A percentile compares a stretch with the other conserved stretches of the same genome.
Evolutionary conservation across 2,329 filamentous ascomycete genomes (phyloP).

Genomic region (Pseudocercospora macadamiae): DNA sequence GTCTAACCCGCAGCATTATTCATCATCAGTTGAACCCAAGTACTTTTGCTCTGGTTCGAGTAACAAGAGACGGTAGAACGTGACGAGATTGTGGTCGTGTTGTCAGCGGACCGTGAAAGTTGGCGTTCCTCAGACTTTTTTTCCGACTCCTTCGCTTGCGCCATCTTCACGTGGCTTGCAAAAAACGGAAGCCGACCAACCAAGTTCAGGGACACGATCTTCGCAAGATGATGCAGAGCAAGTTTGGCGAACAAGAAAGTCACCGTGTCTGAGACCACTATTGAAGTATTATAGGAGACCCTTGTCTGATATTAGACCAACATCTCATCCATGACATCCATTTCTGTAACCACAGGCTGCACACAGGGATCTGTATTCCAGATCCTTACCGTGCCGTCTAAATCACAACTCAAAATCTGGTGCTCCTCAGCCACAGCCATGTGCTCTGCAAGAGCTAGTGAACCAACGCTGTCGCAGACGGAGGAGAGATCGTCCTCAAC

Average conservation of each 20-base stretch:
- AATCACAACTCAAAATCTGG: not conserved
- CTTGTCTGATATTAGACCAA: too few species aligned
- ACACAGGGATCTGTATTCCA: not conserved
- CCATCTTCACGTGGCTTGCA: not conserved
- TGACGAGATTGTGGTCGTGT: not conserved
- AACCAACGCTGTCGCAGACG: slow-evolving; percentile 6
- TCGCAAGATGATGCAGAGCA: not conserved
- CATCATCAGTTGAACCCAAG: not conserved
- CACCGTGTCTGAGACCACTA: too few species aligned
- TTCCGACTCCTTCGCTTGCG: not conserved
- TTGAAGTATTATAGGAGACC: too few species aligned
- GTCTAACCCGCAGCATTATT: not conserved
- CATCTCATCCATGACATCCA: slow-evolving; percentile 6
- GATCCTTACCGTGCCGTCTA: not conserved
- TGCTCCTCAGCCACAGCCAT: slow-evolving; percentile 1
- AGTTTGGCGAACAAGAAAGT: too few species aligned
- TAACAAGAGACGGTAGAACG: not conserved
- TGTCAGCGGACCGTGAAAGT: not conserved
- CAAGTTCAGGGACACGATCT: not conserved
- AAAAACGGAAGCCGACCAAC: not conserved
- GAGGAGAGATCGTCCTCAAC: slow-evolving; percentile 8
- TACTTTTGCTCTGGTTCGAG: not conserved
- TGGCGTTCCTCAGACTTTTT: not conserved
- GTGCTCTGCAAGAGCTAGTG: not conserved
- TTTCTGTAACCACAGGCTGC: not conserved